Conservation (phyloP, 2,329 filamentous ascomycete species). For the Hymenoscyphus albidus region DNA sequence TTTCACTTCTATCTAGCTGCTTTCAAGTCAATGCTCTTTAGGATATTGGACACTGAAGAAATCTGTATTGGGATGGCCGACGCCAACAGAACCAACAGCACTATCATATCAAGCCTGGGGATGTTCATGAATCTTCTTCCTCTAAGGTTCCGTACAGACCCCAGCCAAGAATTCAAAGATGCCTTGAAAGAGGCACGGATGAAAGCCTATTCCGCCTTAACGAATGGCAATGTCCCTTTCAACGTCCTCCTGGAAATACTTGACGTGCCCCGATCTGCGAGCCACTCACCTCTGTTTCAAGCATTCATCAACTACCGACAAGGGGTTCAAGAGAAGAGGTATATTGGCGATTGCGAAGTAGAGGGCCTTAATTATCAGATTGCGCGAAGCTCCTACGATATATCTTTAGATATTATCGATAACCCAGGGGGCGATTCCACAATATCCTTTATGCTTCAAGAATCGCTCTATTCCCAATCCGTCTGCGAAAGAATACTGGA, state of each 20-base stretch:
- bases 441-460: constrained; percentile 14
- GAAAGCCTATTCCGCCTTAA: constrained; percentile 37
- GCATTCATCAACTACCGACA: constrained; percentile 21
- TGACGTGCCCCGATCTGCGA: constrained; percentile 37
- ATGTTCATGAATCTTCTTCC: constrained; percentile 24
- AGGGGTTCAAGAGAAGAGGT: constrained; percentile 5
- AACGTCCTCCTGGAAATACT: constrained; percentile 46
- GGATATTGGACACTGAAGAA: constrained; percentile 18
- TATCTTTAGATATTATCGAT: constrained; percentile 19
- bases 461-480: constrained; percentile 10
- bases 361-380: constrained; percentile 6
- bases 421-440: constrained; percentile 15
- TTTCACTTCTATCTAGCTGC: constrained; percentile 47
- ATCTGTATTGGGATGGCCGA: constrained; percentile 46
- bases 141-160: constrained; percentile 16
- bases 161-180: constrained; percentile 25
- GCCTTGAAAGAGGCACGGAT: constrained; percentile 23
- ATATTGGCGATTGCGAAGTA: constrained; percentile 7
- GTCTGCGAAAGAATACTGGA: constrained; percentile 20
- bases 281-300: constrained; percentile 48
- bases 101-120: constrained; percentile 40
- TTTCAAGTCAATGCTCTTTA: constrained; percentile 28
- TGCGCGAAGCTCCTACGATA: constrained; percentile 15
- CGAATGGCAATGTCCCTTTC: constrained; percentile 45
- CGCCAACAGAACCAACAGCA: constrained; percentile 38